These are phyloP conservation scores for Alternaria sp. DNA, from an alignment of 2,329 filamentous ascomycete genomes.

Conservation along the genomic window DNA sequence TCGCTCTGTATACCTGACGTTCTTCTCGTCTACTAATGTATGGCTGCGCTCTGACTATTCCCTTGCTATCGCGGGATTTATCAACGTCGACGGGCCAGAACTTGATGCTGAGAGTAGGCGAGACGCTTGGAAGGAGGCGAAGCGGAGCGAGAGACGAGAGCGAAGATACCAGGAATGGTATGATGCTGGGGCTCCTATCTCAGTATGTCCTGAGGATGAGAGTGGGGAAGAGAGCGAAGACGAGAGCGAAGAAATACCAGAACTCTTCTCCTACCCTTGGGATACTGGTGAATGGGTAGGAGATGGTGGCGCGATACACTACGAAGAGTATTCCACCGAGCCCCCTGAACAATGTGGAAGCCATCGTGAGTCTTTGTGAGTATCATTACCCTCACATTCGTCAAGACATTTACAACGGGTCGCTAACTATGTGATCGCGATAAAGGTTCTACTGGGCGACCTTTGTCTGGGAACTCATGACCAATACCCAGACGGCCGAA, in stretches of 20 bases:
- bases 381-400: accelerated
- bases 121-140: not conserved
- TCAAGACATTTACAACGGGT: too few species aligned
- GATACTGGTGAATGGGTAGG: not conserved
- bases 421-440: not conserved
- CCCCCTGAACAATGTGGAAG: too few species aligned
- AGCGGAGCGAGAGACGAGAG: not conserved
- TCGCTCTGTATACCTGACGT: constrained; percentile 2
- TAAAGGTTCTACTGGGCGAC: constrained; percentile 2
- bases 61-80: constrained; percentile 11
- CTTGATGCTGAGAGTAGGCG: not conserved
- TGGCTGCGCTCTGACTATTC: constrained; percentile 15
- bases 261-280: not conserved
- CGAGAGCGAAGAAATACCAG: not conserved
- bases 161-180: not conserved
- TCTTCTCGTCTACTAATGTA: constrained; percentile 3
- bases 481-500: not conserved
- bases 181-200: not conserved
- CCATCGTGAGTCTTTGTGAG: not conserved
- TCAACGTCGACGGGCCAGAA: not conserved
- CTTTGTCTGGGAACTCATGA: constrained; percentile 13
- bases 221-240: not conserved
- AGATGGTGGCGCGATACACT: not conserved
- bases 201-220: not conserved
- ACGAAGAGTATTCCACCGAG: not conserved